Conservation (phyloP, 352 stramenopile genomes). For the Pythium grandisporangium region DNA sequence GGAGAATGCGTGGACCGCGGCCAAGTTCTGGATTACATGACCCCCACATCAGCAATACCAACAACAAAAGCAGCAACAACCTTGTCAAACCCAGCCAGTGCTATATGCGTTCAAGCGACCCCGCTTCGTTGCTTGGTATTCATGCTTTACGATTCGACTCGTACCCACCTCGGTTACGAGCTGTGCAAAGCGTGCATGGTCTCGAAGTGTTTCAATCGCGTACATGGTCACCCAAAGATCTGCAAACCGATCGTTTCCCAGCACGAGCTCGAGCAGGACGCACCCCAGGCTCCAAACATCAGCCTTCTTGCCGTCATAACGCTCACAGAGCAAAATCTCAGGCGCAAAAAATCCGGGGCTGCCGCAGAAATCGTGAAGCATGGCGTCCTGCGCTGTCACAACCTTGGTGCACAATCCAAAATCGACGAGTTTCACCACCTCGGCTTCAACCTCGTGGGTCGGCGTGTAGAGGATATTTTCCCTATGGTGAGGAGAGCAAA, state of each 20-base stretch:
- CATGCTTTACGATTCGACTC: too few relatives aligned
- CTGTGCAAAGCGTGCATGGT: conserved; percentile 37
- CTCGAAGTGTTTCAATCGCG: conserved; percentile 61
- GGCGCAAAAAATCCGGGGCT: conserved; percentile 82
- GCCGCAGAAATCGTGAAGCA: conserved; percentile 69
- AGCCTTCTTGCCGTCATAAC: conserved; percentile 64
- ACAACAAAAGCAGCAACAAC: too few relatives aligned
- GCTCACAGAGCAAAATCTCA: conserved; percentile 55
- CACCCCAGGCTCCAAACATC: conserved; percentile 85
- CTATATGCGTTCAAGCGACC: too few relatives aligned
- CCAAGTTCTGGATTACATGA: conserved; percentile 16
- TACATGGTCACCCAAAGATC: conserved; percentile 82
- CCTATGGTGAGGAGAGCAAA: conserved; percentile 5
- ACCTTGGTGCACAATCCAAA: conserved; percentile 69
- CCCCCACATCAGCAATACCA: not conserved
- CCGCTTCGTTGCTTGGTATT: too few relatives aligned
- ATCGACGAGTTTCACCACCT: conserved; percentile 68
- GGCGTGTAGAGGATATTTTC: conserved; percentile 67
- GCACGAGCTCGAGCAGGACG: conserved; percentile 74
- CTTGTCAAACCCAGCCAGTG: too few relatives aligned
- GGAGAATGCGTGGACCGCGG: conserved; percentile 19
- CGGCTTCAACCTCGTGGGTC: conserved; percentile 5
- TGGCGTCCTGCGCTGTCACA: conserved; percentile 15
- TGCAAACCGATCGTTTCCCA: conserved; percentile 75
- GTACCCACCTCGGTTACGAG: conserved; percentile 20